phyloP scores from a whole-genome alignment of 2,329 filamentous ascomycete genomes.

The Aspergillus proliferans region DNA sequence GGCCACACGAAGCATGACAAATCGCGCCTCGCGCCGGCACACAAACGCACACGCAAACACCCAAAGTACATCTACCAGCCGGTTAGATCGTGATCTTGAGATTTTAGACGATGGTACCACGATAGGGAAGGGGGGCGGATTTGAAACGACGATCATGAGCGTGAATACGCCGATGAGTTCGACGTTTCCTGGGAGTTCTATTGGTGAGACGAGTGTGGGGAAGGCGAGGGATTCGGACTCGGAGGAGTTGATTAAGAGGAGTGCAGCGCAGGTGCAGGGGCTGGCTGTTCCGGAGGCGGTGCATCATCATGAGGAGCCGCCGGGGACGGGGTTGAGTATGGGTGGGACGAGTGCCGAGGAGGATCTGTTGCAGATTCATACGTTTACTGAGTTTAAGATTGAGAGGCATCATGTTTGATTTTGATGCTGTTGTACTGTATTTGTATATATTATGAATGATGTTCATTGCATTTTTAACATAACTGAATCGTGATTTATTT shows the following conservation, averaged over 20 bases:
- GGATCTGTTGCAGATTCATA: conserved; percentile 6
- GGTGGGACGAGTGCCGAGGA: background rate
- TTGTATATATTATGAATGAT: too few relatives aligned
- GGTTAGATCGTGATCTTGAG: background rate
- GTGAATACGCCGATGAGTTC: background rate
- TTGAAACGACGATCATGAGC: conserved; percentile 4
- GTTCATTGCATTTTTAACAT: too few relatives aligned
- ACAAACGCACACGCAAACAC: background rate
- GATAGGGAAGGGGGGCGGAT: background rate
- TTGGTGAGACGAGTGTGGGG: background rate
- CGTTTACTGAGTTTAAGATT: conserved; percentile 11
- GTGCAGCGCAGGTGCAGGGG: conserved; percentile 4
- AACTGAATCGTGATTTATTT: background rate
- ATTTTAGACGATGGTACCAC: background rate
- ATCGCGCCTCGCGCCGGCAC: background rate
- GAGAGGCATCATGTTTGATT: conserved; percentile 6
- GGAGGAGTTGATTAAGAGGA: background rate
- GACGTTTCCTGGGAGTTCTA: background rate
- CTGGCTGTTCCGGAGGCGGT: background rate
- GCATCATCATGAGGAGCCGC: background rate
- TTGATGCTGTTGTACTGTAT: background rate
- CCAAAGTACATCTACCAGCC: background rate
- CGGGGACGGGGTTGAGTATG: background rate
- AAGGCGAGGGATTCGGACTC: background rate
- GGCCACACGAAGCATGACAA: conserved; percentile 1